A percentile compares a stretch with the other conserved stretches of the same genome.
These are phyloP conservation scores for Aureobasidium musti DNA, from an alignment of 2,329 filamentous ascomycete species.

Conservation along the genomic window DNA sequence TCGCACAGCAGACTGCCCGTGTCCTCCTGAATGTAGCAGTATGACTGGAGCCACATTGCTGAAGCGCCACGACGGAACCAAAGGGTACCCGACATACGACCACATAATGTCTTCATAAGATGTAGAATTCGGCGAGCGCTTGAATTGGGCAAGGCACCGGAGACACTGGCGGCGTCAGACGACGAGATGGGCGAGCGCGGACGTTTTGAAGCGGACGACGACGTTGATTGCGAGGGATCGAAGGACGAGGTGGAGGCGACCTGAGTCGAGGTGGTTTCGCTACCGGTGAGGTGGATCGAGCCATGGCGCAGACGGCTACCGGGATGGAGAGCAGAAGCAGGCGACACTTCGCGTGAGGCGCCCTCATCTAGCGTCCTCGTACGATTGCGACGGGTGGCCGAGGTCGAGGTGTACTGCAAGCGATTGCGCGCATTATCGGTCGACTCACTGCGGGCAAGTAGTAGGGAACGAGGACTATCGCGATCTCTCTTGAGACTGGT, in stretches of 20 bases:
- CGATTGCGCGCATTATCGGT: constrained; percentile 10
- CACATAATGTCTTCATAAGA: constrained; percentile 75
- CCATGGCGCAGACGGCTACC: constrained; percentile 26
- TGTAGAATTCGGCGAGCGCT: constrained; percentile 72
- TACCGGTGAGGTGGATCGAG: constrained; percentile 14
- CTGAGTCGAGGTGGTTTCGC: constrained; percentile 2
- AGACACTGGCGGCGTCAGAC: constrained; percentile 35
- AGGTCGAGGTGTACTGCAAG: neutral
- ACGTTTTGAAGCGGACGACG: constrained; percentile 33
- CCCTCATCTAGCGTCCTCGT: constrained; percentile 23
- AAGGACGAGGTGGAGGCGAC: neutral
- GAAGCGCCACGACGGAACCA: constrained; percentile 67
- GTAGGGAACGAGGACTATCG: constrained; percentile 21
- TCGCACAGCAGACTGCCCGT: constrained; percentile 74
- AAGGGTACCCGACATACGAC: constrained; percentile 76
- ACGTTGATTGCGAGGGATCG: constrained; percentile 28
- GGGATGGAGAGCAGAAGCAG: neutral
- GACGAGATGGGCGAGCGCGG: constrained; percentile 38
- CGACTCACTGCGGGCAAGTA: constrained; percentile 27
- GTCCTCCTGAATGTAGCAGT: constrained; percentile 76
- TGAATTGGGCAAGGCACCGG: constrained; percentile 45
- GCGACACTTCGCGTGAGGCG: constrained; percentile 17
- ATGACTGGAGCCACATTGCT: constrained; percentile 68
- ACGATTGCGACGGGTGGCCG: constrained; percentile 20
- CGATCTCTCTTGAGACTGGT: constrained; percentile 27